phyloP scores from a whole-genome alignment of 352 stramenopile species.

The Globisporangium acanthophoron region DNA sequence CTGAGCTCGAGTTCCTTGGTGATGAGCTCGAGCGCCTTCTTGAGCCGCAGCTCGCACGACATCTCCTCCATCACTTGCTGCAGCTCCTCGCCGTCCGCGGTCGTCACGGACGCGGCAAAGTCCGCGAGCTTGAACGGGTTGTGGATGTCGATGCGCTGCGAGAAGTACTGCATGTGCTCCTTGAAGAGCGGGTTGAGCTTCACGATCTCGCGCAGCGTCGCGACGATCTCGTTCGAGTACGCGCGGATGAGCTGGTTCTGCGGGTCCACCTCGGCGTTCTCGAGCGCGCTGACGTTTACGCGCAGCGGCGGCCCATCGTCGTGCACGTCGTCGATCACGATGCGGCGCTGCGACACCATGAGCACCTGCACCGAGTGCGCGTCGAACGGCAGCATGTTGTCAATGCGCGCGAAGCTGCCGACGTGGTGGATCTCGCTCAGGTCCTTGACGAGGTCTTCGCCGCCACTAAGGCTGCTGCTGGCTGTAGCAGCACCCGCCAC shows the following conservation, averaged over 20 bases:
- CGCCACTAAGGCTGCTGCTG: constrained; percentile 21
- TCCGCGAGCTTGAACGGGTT: constrained; percentile 98
- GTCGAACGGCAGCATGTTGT: constrained; percentile 86
- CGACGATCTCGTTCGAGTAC: constrained; percentile 98
- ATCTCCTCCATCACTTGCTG: constrained; percentile 95
- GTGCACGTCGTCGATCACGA: constrained; percentile 71
- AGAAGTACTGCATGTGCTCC: constrained; percentile 98
- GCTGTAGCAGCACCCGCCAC: neutral
- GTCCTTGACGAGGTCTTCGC: constrained; percentile 89
- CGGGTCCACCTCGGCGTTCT: constrained; percentile 65
- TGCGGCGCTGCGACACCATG: constrained; percentile 87
- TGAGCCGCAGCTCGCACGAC: constrained; percentile 92
- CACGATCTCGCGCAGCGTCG: constrained; percentile 94
- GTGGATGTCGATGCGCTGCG: constrained; percentile 91
- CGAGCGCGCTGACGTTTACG: constrained; percentile 64
- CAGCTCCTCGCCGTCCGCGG: constrained; percentile 89
- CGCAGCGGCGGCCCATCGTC: constrained; percentile 55
- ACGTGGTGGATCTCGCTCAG: constrained; percentile 93
- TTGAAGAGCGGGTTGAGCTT: constrained; percentile 97
- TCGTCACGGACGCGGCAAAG: constrained; percentile 95
- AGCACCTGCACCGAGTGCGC: constrained; percentile 73
- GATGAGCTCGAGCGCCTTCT: constrained; percentile 95
- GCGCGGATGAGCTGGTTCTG: constrained; percentile 91
- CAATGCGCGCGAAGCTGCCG: constrained; percentile 95
- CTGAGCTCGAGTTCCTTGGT: constrained; percentile 96